Percentiles rank a stretch among this genome's conserved stretches.
phyloP scores from a whole-genome alignment of 2,329 filamentous ascomycete genomes.

The Claviceps maximensis region DNA sequence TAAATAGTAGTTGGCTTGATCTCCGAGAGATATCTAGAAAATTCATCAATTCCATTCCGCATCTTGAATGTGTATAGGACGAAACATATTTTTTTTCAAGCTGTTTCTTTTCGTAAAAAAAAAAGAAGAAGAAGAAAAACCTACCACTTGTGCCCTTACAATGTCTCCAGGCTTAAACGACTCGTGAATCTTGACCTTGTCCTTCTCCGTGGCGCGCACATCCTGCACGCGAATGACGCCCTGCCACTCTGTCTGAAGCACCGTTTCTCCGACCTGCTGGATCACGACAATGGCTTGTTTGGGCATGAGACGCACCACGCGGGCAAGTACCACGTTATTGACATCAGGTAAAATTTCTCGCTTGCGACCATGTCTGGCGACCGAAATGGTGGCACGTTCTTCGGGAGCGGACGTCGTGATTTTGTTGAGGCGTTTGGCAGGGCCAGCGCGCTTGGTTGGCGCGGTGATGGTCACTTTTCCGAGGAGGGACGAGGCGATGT shows the following conservation, averaged over 20 bases:
- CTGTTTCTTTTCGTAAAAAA: not conserved
- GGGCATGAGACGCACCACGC: conserved; percentile 73
- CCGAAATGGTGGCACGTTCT: conserved; percentile 40
- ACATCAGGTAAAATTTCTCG: conserved; percentile 72
- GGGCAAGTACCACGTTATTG: conserved; percentile 65
- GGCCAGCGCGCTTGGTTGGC: conserved; percentile 32
- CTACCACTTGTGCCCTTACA: conserved; percentile 69
- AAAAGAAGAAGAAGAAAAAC: conserved; percentile 15
- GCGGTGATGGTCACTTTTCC: conserved; percentile 51
- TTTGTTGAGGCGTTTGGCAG: conserved; percentile 46
- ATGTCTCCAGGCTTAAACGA: conserved; percentile 89
- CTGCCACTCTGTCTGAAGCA: conserved; percentile 69
- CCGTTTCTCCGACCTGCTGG: conserved; percentile 61
- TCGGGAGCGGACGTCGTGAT: conserved; percentile 33
- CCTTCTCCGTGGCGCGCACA: conserved; percentile 88
- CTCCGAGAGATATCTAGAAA: conserved; percentile 69
- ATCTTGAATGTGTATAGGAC: not conserved
- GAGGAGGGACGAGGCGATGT: conserved; percentile 71
- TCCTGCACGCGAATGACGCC: conserved; percentile 81
- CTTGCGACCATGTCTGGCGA: conserved; percentile 35
- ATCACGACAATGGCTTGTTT: conserved; percentile 80
- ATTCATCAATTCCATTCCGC: not conserved
- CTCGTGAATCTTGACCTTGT: conserved; percentile 81
- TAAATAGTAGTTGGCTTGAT: conserved; percentile 93
- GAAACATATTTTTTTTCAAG: no score